phyloP scores from a whole-genome alignment of 345 rosid species.

The Camelina sativa region DNA sequence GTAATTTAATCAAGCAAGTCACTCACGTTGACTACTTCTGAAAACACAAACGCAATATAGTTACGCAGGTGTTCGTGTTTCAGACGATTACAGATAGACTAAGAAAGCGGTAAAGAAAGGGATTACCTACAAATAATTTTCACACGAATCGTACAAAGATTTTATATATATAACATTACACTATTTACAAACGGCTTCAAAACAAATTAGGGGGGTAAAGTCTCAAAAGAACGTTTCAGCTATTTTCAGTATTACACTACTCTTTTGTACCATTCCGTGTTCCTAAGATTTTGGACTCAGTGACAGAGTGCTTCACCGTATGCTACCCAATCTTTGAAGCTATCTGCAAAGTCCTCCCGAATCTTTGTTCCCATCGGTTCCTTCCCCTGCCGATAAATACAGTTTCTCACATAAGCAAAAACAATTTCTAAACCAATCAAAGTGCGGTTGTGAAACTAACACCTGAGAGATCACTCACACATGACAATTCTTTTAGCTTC shows the following conservation, averaged over 20 bases:
- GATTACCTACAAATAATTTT: background rate
- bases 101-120: background rate
- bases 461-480: background rate
- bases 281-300: slow-evolving; percentile 42
- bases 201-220: background rate
- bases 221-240: background rate
- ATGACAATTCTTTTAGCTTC: background rate
- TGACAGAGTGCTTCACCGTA: slow-evolving; percentile 75
- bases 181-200: slow-evolving; percentile 20
- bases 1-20: background rate
- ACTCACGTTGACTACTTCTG: background rate
- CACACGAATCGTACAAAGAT: slow-evolving; percentile 17
- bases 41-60: background rate
- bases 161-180: slow-evolving; percentile 13
- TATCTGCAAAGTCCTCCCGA: slow-evolving; percentile 65
- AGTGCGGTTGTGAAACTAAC: background rate
- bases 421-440: background rate
- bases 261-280: slow-evolving; percentile 32
- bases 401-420: background rate
- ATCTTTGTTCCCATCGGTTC: slow-evolving; percentile 56
- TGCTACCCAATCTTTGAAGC: slow-evolving; percentile 80
- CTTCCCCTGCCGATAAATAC: slow-evolving; percentile 48
- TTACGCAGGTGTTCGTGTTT: background rate
- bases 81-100: background rate
- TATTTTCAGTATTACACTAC: slow-evolving; percentile 32